These are phyloP conservation scores for Candida mattraensis DNA, from an alignment of 805 yeast genomes.

Conservation along the genomic window DNA sequence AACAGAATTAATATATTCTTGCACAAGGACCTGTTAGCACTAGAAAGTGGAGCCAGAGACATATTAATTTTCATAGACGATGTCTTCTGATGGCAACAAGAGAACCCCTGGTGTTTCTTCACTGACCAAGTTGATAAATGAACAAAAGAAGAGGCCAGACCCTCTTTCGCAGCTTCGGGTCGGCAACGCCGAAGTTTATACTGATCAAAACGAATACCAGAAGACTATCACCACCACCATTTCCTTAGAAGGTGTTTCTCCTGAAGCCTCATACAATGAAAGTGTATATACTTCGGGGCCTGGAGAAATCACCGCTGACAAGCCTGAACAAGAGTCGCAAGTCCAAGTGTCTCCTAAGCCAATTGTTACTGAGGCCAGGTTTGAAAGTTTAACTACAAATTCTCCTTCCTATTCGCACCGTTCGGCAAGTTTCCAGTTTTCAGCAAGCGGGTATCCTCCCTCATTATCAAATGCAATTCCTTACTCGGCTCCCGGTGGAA, in stretches of 20 bases:
- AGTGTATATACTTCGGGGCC: slow-evolving; percentile 16
- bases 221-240: slow-evolving; percentile 35
- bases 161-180: slow-evolving; percentile 21
- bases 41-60: slow-evolving; percentile 4
- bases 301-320: not conserved
- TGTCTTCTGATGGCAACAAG: slow-evolving; percentile 17
- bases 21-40: slow-evolving; percentile 1
- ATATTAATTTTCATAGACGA: not conserved
- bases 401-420: slow-evolving; percentile 11
- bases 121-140: slow-evolving; percentile 36
- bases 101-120: slow-evolving; percentile 30
- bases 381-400: no score
- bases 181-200: slow-evolving; percentile 14
- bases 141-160: slow-evolving; percentile 22
- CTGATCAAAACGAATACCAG: slow-evolving; percentile 23
- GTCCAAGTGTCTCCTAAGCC: slow-evolving; percentile 11
- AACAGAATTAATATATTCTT: no score
- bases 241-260: slow-evolving; percentile 35
- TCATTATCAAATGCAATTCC: slow-evolving; percentile 65
- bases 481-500: slow-evolving; percentile 71
- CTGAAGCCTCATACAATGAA: slow-evolving; percentile 24
- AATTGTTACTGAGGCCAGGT: no score
- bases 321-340: slow-evolving; percentile 2
- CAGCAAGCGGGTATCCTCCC: slow-evolving; percentile 29
- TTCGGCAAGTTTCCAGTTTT: slow-evolving; percentile 15